Conservation (phyloP, 768 basidiomycete genomes). For the Albatrellus ellisii region DNA sequence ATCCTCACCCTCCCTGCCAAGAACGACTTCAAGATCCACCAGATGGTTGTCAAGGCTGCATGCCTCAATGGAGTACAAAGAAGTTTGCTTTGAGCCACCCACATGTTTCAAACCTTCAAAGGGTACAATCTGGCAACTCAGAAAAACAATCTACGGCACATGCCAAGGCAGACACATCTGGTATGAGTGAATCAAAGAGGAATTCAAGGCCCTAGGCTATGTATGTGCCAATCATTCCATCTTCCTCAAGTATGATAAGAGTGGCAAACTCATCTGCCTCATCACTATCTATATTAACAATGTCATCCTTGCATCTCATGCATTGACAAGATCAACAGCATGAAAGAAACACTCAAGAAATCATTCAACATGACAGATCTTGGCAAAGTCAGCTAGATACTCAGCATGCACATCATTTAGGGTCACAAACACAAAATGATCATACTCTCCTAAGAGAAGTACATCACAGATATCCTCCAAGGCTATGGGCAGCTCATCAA, state of each 20-base stretch:
- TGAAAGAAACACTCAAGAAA: not conserved
- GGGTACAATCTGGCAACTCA: not conserved
- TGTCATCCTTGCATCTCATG: not conserved
- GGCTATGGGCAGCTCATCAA: not conserved
- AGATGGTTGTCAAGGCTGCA: not conserved
- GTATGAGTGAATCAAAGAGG: conserved; percentile 1
- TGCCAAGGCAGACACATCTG: not conserved
- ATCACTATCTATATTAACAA: conserved; percentile 16
- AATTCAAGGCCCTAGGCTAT: conserved; percentile 6
- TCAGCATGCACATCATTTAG: not conserved
- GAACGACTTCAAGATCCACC: not conserved
- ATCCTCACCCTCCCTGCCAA: conserved; percentile 19
- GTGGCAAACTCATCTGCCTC: not conserved
- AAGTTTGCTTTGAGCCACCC: not conserved
- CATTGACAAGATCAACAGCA: not conserved
- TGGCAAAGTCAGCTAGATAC: not conserved
- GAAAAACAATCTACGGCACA: not conserved
- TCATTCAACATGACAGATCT: not conserved
- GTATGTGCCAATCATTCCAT: not conserved
- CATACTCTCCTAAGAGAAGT: not conserved
- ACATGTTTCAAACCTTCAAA: not conserved
- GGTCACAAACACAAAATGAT: not conserved
- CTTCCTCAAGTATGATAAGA: conserved; percentile 2
- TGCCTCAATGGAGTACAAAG: not conserved
- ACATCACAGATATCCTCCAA: not conserved